These are phyloP conservation scores for Macrocystidia cucumis DNA, from an alignment of 1,284 basidiomycete species.

Conservation along the genomic window DNA sequence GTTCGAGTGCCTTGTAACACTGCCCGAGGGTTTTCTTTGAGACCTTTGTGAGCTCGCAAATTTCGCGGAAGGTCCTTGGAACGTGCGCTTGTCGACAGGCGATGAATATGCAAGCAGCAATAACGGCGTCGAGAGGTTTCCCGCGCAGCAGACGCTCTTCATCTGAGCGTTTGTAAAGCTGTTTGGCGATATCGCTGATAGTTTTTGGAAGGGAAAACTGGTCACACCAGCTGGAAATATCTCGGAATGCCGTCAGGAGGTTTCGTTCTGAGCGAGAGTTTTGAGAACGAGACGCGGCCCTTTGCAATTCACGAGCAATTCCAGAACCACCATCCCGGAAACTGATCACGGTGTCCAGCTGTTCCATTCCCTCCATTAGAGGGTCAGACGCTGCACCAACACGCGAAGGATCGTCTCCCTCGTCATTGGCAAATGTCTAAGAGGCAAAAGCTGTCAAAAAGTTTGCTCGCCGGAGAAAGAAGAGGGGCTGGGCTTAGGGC, in stretches of 20 bases:
- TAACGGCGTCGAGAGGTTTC: conserved; percentile 88
- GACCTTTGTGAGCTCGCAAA: conserved; percentile 89
- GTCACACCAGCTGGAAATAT: conserved; percentile 91
- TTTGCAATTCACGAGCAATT: conserved; percentile 86
- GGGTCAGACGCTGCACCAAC: conserved; percentile 96
- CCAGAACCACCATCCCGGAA: conserved; percentile 94
- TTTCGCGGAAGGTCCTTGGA: conserved; percentile 92
- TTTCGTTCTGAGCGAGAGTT: conserved; percentile 78
- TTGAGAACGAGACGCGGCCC: conserved; percentile 78
- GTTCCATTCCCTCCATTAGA: conserved; percentile 88
- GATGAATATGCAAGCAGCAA: conserved; percentile 97
- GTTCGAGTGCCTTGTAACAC: conserved; percentile 90
- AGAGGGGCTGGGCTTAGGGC: conserved; percentile 9
- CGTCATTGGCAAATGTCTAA: conserved; percentile 98
- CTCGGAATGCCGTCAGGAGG: conserved; percentile 82
- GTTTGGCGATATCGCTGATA: conserved; percentile 93
- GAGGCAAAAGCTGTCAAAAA: conserved; percentile 14
- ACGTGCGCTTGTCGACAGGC: conserved; percentile 94
- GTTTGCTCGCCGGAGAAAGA: conserved; percentile 17
- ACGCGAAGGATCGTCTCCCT: conserved; percentile 99
- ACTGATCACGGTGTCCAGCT: conserved; percentile 91
- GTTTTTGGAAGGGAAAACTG: conserved; percentile 93
- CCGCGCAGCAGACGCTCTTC: conserved; percentile 92
- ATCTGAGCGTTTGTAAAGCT: conserved; percentile 94
- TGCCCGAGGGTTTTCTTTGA: conserved; percentile 94